A percentile compares a stretch with the other conserved stretches of the same genome.
Evolutionary conservation across 2,329 filamentous ascomycete genomes (phyloP).

Genomic region (Pyrenochaeta sp.): DNA sequence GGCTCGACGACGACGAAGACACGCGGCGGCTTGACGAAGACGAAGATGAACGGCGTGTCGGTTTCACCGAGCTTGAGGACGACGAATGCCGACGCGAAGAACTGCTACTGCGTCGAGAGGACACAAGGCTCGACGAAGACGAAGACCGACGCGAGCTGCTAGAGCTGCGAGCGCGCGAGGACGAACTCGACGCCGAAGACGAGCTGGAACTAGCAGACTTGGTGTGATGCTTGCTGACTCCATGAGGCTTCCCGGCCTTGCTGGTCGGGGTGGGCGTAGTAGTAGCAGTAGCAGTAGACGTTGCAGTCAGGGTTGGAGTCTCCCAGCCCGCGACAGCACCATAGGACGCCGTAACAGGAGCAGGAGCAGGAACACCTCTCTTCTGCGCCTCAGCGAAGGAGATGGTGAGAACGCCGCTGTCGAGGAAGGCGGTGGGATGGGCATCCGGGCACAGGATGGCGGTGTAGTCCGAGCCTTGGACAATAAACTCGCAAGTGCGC

Average conservation of each 20-base stretch:
- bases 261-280: not conserved
- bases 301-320: constrained; percentile 3
- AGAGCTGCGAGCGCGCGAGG: not conserved
- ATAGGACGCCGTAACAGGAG: no score
- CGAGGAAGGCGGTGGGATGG: constrained; percentile 4
- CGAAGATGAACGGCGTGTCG: no score
- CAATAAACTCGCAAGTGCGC: constrained; percentile 8
- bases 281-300: not conserved
- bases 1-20: no score
- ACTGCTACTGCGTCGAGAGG: no score
- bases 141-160: not conserved
- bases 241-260: not conserved
- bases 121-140: not conserved
- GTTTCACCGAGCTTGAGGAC: no score
- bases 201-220: not conserved
- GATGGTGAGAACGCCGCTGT: constrained; percentile 14
- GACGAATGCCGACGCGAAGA: no score
- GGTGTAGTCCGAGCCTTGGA: constrained; percentile 5
- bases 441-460: constrained; percentile 7
- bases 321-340: no score
- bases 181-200: not conserved
- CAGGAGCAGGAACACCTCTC: not conserved
- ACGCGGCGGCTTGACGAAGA: no score
- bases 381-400: no score
- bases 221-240: not conserved